Evolutionary conservation across 2,329 filamentous ascomycete genomes (phyloP).

Genomic region (Malbranchea zuffiana): DNA sequence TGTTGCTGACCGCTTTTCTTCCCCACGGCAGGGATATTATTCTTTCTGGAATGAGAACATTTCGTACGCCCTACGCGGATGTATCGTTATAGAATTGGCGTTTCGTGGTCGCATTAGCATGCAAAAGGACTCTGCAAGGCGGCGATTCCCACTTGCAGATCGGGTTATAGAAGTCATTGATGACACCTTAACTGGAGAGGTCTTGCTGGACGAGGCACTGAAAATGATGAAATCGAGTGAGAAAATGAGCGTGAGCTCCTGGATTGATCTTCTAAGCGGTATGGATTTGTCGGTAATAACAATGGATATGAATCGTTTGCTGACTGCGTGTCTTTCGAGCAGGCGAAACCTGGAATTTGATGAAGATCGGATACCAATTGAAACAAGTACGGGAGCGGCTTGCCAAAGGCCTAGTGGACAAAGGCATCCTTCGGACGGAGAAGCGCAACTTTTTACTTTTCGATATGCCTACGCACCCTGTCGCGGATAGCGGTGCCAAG

Average conservation of each 20-base stretch:
- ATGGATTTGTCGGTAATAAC: conserved; percentile 25
- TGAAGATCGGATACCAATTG: conserved; percentile 99
- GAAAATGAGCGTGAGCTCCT: conserved; percentile 98
- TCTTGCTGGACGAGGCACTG: conserved; percentile 89
- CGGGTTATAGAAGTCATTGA: conserved; percentile 94
- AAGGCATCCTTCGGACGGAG: conserved; percentile 94
- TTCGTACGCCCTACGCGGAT: conserved; percentile 91
- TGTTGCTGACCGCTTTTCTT: conserved; percentile 5
- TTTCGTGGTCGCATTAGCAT: conserved; percentile 95
- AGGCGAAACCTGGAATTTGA: conserved; percentile 99
- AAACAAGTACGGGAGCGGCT: conserved; percentile 98
- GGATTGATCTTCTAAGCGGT: conserved; percentile 99
- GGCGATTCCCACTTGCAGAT: conserved; percentile 86
- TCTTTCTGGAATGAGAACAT: conserved; percentile 99
- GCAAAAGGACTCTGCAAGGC: conserved; percentile 88
- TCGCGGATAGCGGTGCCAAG: conserved; percentile 91
- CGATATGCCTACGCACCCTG: conserved; percentile 98
- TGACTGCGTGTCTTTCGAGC: conserved; percentile 16
- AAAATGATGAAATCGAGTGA: conserved; percentile 99
- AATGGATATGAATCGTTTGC: neutral
- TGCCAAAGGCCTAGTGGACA: conserved; percentile 95
- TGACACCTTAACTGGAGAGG: conserved; percentile 90
- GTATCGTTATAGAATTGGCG: conserved; percentile 94
- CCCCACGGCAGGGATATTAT: conserved; percentile 75
- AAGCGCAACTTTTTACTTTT: conserved; percentile 99